These are phyloP conservation scores for Suillus paluster DNA, from an alignment of 768 basidiomycete genomes.

Conservation along the genomic window DNA sequence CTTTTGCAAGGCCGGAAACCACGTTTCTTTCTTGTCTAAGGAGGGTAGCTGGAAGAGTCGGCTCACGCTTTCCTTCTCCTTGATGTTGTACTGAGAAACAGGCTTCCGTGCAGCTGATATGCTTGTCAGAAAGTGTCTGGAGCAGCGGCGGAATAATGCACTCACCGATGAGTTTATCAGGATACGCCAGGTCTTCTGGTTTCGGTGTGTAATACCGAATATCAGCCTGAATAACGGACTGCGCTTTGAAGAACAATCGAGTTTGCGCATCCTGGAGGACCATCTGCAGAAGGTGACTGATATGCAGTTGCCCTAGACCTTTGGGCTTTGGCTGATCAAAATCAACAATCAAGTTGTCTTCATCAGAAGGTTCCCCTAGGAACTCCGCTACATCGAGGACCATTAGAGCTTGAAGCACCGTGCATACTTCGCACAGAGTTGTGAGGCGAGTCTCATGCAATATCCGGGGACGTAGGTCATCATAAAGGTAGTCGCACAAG, in stretches of 20 bases:
- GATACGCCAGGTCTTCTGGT: constrained; percentile 83
- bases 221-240: constrained; percentile 87
- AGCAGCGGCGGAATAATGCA: constrained; percentile 12
- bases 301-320: constrained; percentile 69
- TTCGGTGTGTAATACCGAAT: constrained; percentile 83
- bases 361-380: constrained; percentile 32
- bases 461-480: constrained; percentile 94
- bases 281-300: constrained; percentile 82
- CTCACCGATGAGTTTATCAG: constrained; percentile 77
- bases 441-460: constrained; percentile 89
- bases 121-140: constrained; percentile 4
- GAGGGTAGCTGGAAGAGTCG: constrained; percentile 73
- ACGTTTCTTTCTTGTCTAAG: constrained; percentile 77
- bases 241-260: constrained; percentile 93
- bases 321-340: constrained; percentile 39
- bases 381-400: constrained; percentile 74
- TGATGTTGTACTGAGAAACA: constrained; percentile 46
- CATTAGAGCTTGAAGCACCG: constrained; percentile 95
- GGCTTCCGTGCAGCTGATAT: constrained; percentile 51
- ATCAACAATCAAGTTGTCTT: constrained; percentile 45
- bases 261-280: constrained; percentile 97
- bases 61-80: constrained; percentile 72
- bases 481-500: constrained; percentile 93
- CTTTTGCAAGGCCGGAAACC: constrained; percentile 90
- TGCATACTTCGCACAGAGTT: constrained; percentile 93